phyloP scores from a whole-genome alignment of 345 rosid species.

The Passiflora organensis region DNA sequence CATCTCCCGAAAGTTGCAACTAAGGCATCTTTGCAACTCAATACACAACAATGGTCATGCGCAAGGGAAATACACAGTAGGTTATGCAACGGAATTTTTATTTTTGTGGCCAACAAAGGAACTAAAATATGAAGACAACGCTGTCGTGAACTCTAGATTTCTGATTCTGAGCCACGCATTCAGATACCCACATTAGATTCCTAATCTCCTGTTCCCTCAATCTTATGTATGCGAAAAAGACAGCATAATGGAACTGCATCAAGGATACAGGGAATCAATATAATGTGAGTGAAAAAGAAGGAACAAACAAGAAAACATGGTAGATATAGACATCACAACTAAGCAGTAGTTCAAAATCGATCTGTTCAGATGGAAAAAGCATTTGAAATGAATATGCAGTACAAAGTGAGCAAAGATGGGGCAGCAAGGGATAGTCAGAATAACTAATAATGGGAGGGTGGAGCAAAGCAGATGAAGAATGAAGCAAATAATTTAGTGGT shows the following conservation, averaged over 20 bases:
- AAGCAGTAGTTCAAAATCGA: background rate
- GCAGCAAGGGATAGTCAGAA: too few relatives aligned
- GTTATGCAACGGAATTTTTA: too few relatives aligned
- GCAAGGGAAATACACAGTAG: conserved; percentile 6
- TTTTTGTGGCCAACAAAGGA: background rate
- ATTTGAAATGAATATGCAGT: too few relatives aligned
- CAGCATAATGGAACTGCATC: conserved; percentile 86
- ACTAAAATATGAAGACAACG: conserved; percentile 84
- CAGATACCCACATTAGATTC: conserved; percentile 97
- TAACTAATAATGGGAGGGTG: too few relatives aligned
- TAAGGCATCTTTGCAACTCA: conserved; percentile 13
- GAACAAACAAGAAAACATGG: background rate
- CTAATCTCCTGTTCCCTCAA: conserved; percentile 98
- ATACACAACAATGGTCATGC: background rate
- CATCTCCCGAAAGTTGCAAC: conserved; percentile 14
- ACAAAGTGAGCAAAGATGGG: too few relatives aligned
- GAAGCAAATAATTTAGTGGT: background rate
- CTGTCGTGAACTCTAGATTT: conserved; percentile 98
- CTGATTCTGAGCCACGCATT: conserved; percentile 98
- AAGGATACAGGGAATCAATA: background rate
- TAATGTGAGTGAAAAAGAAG: background rate
- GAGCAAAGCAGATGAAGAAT: too few relatives aligned
- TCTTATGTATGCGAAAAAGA: conserved; percentile 95
- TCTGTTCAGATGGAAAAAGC: background rate
- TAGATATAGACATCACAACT: background rate